Conservation (phyloP, 768 basidiomycete species). For the Lepiota brunneoincarnata region DNA sequence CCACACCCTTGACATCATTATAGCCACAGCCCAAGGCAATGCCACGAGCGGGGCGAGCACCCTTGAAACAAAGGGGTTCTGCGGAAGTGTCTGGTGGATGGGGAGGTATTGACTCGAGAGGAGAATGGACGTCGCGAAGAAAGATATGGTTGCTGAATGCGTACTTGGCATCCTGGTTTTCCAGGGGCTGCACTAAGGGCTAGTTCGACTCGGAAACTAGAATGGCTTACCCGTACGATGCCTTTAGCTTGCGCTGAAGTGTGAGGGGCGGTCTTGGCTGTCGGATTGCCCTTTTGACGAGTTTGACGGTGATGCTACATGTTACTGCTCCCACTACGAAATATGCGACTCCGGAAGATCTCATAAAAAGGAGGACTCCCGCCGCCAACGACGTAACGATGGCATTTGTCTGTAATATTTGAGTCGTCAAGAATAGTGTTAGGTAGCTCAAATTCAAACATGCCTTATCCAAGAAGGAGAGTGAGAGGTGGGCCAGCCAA, state of each 20-base stretch:
- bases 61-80: slow-evolving; percentile 31
- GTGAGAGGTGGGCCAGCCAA: not conserved
- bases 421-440: not conserved
- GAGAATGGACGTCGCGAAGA: slow-evolving; percentile 57
- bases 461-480: slow-evolving; percentile 40
- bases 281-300: slow-evolving; percentile 55
- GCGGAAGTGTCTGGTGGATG: slow-evolving; percentile 51
- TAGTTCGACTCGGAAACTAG: not conserved
- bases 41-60: slow-evolving; percentile 42
- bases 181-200: not conserved
- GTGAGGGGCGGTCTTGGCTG: slow-evolving; percentile 57
- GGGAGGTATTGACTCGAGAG: slow-evolving; percentile 60
- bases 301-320: slow-evolving; percentile 58
- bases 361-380: slow-evolving; percentile 50
- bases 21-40: slow-evolving; percentile 51
- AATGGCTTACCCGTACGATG: slow-evolving; percentile 61
- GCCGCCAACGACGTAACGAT: slow-evolving; percentile 54
- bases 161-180: slow-evolving; percentile 76
- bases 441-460: too few species aligned
- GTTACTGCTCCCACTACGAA: slow-evolving; percentile 55
- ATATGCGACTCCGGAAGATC: slow-evolving; percentile 60
- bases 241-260: slow-evolving; percentile 39
- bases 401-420: slow-evolving; percentile 47
- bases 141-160: slow-evolving; percentile 69
- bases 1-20: slow-evolving; percentile 68